phyloP scores from a whole-genome alignment of 306 rosid genomes.

The Coriaria nepalensis region DNA sequence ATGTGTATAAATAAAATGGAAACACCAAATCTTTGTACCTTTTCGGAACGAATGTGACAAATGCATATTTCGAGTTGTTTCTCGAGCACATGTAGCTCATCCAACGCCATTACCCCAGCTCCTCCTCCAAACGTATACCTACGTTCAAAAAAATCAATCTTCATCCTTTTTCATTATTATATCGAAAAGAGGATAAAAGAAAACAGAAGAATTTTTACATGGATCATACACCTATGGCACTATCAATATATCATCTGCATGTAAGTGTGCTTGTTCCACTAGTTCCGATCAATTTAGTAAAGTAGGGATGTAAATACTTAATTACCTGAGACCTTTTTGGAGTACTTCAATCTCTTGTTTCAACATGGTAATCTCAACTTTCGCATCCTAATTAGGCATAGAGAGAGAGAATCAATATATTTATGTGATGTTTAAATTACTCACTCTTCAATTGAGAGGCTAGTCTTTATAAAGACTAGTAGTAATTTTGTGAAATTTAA shows the following conservation, averaged over 20 bases:
- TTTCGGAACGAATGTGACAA: constrained; percentile 61
- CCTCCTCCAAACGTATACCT: constrained; percentile 74
- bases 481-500: too few species aligned
- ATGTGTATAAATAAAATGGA: not conserved
- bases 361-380: constrained; percentile 45
- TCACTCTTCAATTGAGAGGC: not conserved
- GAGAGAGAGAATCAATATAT: not conserved
- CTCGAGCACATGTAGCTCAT: constrained; percentile 61
- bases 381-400: constrained; percentile 33
- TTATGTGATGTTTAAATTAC: not conserved
- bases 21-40: constrained; percentile 26
- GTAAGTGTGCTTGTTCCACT: not conserved
- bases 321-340: constrained; percentile 66
- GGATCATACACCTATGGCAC: not conserved
- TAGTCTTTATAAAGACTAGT: too few species aligned
- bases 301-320: not conserved
- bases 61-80: constrained; percentile 86
- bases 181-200: not conserved
- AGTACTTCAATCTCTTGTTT: constrained; percentile 57
- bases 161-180: not conserved
- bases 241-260: too few species aligned
- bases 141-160: too few species aligned
- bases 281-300: not conserved
- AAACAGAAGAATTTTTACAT: not conserved
- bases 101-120: constrained; percentile 37